A percentile compares a stretch with the other conserved stretches of the same genome.
Evolutionary conservation across 2,329 filamentous ascomycete genomes (phyloP).

Genomic region (Fusarium pilosicola): DNA sequence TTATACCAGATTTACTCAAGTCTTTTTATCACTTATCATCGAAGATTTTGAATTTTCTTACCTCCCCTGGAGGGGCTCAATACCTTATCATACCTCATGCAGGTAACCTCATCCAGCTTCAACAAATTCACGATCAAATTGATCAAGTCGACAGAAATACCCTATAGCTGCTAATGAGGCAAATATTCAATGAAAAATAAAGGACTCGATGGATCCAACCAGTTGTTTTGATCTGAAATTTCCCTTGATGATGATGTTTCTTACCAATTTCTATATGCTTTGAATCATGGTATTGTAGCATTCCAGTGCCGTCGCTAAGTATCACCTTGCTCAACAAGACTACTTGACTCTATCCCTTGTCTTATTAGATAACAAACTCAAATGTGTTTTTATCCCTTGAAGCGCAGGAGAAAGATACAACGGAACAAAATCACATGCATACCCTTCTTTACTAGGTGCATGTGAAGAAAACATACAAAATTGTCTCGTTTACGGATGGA

Average conservation of each 20-base stretch:
- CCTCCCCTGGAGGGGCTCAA: not conserved
- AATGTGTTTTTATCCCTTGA: not conserved
- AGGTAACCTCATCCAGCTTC: not conserved
- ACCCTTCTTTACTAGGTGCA: not conserved
- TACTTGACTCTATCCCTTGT: not conserved
- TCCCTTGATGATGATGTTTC: constrained; percentile 8
- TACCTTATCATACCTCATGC: not conserved
- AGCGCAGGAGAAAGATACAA: constrained; percentile 5
- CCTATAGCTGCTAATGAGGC: not conserved
- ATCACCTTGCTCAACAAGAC: not conserved
- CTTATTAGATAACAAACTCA: not conserved
- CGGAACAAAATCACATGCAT: not conserved
- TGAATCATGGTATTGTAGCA: not conserved
- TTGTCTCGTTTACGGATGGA: not conserved
- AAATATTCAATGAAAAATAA: not conserved
- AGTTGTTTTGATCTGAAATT: not conserved
- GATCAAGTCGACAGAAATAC: not conserved
- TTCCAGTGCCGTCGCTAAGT: not conserved
- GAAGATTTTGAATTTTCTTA: not conserved
- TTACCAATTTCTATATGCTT: not conserved
- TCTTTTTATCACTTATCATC: not conserved
- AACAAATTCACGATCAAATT: not conserved
- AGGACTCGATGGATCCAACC: not conserved
- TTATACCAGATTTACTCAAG: not conserved
- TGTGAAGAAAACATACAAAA: not conserved